These are phyloP conservation scores for Fusarium sp. DNA, from an alignment of 2,329 filamentous ascomycete genomes.

Conservation along the genomic window DNA sequence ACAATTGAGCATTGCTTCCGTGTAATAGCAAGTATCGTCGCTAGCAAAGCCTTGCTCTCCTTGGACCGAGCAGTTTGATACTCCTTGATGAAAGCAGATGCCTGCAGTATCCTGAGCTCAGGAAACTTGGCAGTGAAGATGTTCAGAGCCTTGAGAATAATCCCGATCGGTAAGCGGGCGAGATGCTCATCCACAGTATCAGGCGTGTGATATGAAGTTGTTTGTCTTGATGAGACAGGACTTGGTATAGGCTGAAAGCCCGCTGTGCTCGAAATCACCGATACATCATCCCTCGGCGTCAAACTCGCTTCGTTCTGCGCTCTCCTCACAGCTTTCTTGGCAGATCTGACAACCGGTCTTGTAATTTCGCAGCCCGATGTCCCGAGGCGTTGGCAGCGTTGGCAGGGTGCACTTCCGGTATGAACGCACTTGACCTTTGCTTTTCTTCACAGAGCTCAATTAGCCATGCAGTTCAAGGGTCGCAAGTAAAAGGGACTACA, in stretches of 20 bases:
- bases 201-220: background rate
- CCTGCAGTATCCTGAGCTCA: slow-evolving; percentile 47
- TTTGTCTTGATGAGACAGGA: background rate
- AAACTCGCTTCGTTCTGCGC: background rate
- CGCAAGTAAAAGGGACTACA: rapidly evolving
- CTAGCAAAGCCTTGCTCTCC: slow-evolving; percentile 41
- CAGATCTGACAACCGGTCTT: slow-evolving; percentile 1
- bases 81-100: slow-evolving; percentile 44
- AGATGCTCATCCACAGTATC: slow-evolving; percentile 41
- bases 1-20: slow-evolving; percentile 27
- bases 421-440: slow-evolving; percentile 51
- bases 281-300: background rate
- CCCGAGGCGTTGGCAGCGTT: slow-evolving; percentile 43
- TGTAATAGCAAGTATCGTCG: slow-evolving; percentile 28
- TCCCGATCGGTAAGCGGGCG: slow-evolving; percentile 31
- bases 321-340: slow-evolving; percentile 13
- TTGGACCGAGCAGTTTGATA: slow-evolving; percentile 27
- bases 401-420: slow-evolving; percentile 44
- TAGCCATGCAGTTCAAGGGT: background rate
- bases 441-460: slow-evolving; percentile 26
- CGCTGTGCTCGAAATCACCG: background rate
- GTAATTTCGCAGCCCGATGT: slow-evolving; percentile 42
- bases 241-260: background rate
- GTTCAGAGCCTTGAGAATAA: slow-evolving; percentile 46
- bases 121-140: slow-evolving; percentile 49